These are phyloP conservation scores for Chenopodium album DNA, from an alignment of 148 eudicot genomes.

Conservation along the genomic window DNA sequence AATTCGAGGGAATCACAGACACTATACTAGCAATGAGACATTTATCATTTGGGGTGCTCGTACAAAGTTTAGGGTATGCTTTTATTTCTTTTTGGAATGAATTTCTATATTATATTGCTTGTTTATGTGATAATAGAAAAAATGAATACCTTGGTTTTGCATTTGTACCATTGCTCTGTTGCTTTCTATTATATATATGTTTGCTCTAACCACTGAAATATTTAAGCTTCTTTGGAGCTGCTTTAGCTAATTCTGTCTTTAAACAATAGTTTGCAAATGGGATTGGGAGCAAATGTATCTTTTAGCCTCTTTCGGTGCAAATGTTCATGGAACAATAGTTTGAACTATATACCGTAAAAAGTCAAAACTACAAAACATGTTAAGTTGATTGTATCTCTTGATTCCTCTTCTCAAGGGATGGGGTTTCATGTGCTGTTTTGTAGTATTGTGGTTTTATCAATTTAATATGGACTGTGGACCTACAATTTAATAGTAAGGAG, in stretches of 20 bases:
- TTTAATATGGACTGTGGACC: too few relatives aligned
- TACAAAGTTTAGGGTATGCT: slow-evolving; percentile 78
- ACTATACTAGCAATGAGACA: slow-evolving; percentile 82
- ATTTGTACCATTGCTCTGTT: background rate
- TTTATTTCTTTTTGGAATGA: background rate
- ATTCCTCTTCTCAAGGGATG: too few relatives aligned
- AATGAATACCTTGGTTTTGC: background rate
- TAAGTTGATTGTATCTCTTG: too few relatives aligned
- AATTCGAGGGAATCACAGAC: slow-evolving; percentile 89
- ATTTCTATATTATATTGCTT: slow-evolving; percentile 1
- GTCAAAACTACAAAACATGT: too few relatives aligned
- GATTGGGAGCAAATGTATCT: background rate
- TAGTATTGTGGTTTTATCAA: too few relatives aligned
- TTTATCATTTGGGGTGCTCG: slow-evolving; percentile 91
- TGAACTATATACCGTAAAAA: too few relatives aligned
- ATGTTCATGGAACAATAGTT: background rate
- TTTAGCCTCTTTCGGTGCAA: background rate
- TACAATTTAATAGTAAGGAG: too few relatives aligned
- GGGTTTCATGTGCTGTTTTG: too few relatives aligned
- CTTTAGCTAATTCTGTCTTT: background rate
- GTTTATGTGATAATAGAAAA: background rate
- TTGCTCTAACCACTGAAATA: background rate
- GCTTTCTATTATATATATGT: background rate
- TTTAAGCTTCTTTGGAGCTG: background rate
- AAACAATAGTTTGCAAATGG: background rate